Percentiles rank a stretch among this genome's conserved stretches.
Conservation (phyloP, 2,329 filamentous ascomycete genomes). For the Botrytis fragariae region DNA sequence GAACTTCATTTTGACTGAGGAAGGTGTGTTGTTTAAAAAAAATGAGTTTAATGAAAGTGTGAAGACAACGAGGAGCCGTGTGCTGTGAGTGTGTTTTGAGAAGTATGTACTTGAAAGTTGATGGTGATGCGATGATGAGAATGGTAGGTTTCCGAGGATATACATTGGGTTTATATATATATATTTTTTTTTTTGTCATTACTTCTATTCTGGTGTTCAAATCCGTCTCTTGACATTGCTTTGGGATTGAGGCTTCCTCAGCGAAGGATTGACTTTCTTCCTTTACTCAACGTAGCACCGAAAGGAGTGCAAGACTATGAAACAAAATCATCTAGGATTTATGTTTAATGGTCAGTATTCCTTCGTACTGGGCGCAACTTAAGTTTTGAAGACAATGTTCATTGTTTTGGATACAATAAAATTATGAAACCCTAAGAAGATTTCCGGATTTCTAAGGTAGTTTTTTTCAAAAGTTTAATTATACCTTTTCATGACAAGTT, state of each 20-base stretch:
- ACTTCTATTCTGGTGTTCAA: background rate
- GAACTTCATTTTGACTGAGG: slow-evolving; percentile 15
- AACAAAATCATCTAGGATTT: background rate
- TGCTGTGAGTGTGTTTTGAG: background rate
- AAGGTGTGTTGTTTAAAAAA: background rate
- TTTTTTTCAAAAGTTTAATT: background rate
- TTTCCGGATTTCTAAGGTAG: background rate
- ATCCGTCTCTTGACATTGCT: background rate
- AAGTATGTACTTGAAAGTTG: slow-evolving; percentile 10
- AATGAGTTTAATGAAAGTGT: background rate
- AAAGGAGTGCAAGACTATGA: background rate
- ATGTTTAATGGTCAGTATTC: background rate
- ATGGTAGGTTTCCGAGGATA: background rate
- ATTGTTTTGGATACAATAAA: no score
- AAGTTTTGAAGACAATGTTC: background rate
- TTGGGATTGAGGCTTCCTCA: background rate
- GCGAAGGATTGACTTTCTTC: background rate
- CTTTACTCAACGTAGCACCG: background rate
- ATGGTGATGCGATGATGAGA: background rate
- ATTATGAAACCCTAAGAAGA: background rate
- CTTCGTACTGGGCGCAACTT: background rate
- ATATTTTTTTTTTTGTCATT: background rate
- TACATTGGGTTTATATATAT: slow-evolving; percentile 11
- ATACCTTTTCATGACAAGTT: background rate
- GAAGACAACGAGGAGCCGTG: slow-evolving; percentile 6